Evolutionary conservation across 164 flowering plant genomes (phyloP).

Genomic region (Protea cynaroides): DNA sequence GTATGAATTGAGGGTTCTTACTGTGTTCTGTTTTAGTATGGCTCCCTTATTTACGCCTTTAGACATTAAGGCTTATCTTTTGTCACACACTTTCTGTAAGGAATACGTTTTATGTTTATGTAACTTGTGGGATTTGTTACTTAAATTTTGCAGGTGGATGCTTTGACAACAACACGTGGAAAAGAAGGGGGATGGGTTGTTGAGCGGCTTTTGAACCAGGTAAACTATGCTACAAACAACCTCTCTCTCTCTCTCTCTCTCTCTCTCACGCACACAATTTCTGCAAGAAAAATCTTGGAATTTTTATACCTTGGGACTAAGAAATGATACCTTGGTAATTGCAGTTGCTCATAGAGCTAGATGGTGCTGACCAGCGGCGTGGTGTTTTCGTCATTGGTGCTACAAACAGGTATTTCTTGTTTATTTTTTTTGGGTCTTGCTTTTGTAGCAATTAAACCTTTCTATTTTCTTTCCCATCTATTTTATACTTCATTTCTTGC

Average conservation of each 20-base stretch:
- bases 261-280: no score
- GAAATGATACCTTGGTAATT: slow-evolving; percentile 6
- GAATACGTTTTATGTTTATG: not conserved
- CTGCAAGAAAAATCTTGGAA: no score
- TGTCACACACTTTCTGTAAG: not conserved
- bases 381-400: slow-evolving; percentile 96
- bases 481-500: not conserved
- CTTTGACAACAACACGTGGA: slow-evolving; percentile 79
- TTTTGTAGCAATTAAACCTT: not conserved
- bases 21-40: no score
- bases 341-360: slow-evolving; percentile 87
- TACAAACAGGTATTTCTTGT: slow-evolving; percentile 66
- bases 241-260: no score
- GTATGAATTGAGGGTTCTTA: no score
- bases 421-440: not conserved
- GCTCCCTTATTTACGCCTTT: no score
- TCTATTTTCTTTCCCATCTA: no score
- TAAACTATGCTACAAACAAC: slow-evolving; percentile 15
- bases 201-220: slow-evolving; percentile 81
- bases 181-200: slow-evolving; percentile 85
- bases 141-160: slow-evolving; percentile 63
- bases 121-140: slow-evolving; percentile 4
- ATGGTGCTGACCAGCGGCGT: slow-evolving; percentile 67
- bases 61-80: no score
- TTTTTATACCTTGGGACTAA: not conserved